Conservation (phyloP, 306 rosid species). For the Gastrolobium bilobum region DNA sequence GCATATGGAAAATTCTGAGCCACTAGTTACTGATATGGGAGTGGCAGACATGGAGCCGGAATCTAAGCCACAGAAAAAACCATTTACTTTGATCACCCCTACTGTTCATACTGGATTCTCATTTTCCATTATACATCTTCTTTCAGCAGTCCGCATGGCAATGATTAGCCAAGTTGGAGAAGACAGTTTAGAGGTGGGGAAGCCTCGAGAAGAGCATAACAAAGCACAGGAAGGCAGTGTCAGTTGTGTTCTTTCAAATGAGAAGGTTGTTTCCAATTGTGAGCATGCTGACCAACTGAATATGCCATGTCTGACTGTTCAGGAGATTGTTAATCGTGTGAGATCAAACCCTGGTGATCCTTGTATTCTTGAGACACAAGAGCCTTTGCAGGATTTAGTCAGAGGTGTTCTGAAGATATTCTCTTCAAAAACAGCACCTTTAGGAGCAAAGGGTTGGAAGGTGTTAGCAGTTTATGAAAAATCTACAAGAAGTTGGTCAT, state of each 20-base stretch:
- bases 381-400: constrained; percentile 96
- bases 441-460: constrained; percentile 99
- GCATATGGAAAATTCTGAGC: constrained; percentile 75
- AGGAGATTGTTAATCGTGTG: constrained; percentile 86
- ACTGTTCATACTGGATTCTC: constrained; percentile 96
- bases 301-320: constrained; percentile 75
- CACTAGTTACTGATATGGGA: constrained; percentile 59
- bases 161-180: constrained; percentile 77
- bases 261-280: constrained; percentile 54
- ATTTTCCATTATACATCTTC: constrained; percentile 92
- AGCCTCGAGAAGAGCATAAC: constrained; percentile 62
- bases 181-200: constrained; percentile 68
- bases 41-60: constrained; percentile 78
- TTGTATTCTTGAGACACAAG: constrained; percentile 95
- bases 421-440: constrained; percentile 96
- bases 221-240: constrained; percentile 57
- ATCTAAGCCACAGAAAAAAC: constrained; percentile 82
- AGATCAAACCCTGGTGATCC: constrained; percentile 97
- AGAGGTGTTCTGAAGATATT: constrained; percentile 97
- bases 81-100: constrained; percentile 86
- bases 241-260: constrained; percentile 56
- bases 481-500: constrained; percentile 85
- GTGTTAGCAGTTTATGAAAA: constrained; percentile 79
- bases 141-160: constrained; percentile 95
- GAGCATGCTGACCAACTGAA: constrained; percentile 64